These are phyloP conservation scores for Cardamine occulta DNA, from an alignment of 345 rosid species.

Conservation along the genomic window DNA sequence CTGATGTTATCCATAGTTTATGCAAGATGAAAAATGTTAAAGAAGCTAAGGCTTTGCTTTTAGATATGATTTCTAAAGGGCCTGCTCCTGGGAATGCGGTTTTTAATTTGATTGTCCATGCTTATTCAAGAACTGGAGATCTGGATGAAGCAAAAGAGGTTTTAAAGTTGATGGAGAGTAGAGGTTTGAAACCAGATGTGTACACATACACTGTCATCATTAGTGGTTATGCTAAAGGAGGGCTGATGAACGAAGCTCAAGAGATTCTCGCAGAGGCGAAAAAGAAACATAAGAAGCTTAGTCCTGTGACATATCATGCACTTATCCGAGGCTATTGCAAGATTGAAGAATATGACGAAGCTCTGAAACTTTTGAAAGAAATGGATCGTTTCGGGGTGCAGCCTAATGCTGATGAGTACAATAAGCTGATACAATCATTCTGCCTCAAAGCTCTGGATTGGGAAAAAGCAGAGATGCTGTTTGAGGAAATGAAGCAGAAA, in stretches of 20 bases:
- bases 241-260: conserved; percentile 72
- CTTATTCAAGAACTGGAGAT: conserved; percentile 64
- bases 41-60: conserved; percentile 61
- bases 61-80: conserved; percentile 71
- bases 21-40: conserved; percentile 66
- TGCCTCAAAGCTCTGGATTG: conserved; percentile 82
- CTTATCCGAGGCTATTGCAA: conserved; percentile 85
- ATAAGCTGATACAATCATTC: conserved; percentile 75
- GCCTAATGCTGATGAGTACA: conserved; percentile 74
- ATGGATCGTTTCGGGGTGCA: conserved; percentile 68
- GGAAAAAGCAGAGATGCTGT: conserved; percentile 70
- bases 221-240: conserved; percentile 75
- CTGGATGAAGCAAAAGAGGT: conserved; percentile 60
- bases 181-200: conserved; percentile 84
- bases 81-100: conserved; percentile 85
- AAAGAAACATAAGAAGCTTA: conserved; percentile 68
- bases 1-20: conserved; percentile 66
- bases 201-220: conserved; percentile 78
- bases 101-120: conserved; percentile 63
- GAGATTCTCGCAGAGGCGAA: conserved; percentile 67
- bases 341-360: conserved; percentile 73
- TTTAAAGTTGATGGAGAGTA: conserved; percentile 66
- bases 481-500: conserved; percentile 65
- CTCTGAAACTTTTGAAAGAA: conserved; percentile 65
- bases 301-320: conserved; percentile 71